These are phyloP conservation scores for Excoecaria agallocha DNA, from an alignment of 345 rosid genomes.

Conservation along the genomic window DNA sequence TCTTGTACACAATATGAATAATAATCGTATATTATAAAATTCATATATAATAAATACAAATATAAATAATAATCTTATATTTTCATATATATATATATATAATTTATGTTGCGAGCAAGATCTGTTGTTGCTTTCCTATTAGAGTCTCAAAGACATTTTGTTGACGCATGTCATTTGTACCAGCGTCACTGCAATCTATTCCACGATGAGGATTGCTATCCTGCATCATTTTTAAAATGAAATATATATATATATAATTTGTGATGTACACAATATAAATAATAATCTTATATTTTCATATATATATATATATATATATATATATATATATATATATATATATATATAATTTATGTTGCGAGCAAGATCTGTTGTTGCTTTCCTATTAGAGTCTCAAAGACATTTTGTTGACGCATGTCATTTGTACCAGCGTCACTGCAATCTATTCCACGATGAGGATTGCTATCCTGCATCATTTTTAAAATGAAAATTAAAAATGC, in stretches of 20 bases:
- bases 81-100: no score
- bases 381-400: conserved; percentile 93
- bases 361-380: conserved; percentile 94
- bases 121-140: conserved; percentile 97
- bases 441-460: conserved; percentile 75
- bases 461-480: conserved; percentile 60
- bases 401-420: conserved; percentile 85
- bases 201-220: conserved; percentile 77
- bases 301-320: no score
- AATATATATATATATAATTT: no score
- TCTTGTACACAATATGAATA: no score
- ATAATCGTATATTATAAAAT: no score
- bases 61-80: no score
- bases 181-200: conserved; percentile 90
- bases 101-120: conserved; percentile 93
- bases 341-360: conserved; percentile 98
- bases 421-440: conserved; percentile 97
- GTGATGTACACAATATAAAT: no score
- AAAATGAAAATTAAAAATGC: neutral
- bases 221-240: conserved; percentile 36
- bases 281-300: no score
- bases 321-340: no score
- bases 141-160: conserved; percentile 91
- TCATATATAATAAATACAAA: no score
- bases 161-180: conserved; percentile 92